Evolutionary conservation across 768 basidiomycete species (phyloP), one percentile per base, ranked within the genome.

Genomic region (Boletus tylopilopsis): DNA sequence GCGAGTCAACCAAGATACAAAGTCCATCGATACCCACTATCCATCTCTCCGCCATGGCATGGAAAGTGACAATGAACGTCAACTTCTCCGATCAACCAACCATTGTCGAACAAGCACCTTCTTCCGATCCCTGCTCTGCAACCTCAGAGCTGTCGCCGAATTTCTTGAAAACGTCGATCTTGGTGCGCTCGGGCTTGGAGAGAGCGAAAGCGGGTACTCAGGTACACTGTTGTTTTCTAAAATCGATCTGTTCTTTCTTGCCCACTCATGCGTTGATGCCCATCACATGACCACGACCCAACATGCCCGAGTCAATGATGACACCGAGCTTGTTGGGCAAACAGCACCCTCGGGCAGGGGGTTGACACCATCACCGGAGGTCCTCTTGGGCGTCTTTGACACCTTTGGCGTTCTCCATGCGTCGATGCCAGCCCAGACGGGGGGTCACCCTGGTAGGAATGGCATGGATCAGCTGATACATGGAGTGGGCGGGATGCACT

Each of bases 111-210:
- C 29, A 33, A 32, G 19, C 61, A 10, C 34, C 51, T 51, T 25
- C 48, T 42, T 50, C 61, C 21, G 45, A 57, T 18, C 11, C 50
- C 49, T 32, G 34, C 34, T 6, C 49, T 23, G 35, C 56, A 98
- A 96, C 67, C 74, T 96, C 33, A 83, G 94, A 76, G 95, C 95
- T 10, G 94, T 95, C 6, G 90, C 90, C 1, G 94, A 97, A 64
- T 99, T 97, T 66, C 74, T 97, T 43, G 93, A 95, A 71, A 90
- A 94, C 63, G 92, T 97, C 30, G 93, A 97, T 70, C 73, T 96
- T 47, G 85, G 78, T 9, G 80, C 76, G 1, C 71, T 89, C 18
- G 84, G 79, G 0, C 68, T 91, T 6, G 80, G 77, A 6, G 82
- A 84, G 44, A 77, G 76, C 30, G 80, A 81, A 47, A 74, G 40